Evolutionary conservation across 1,139 yeast genomes (phyloP).

Genomic region (Sugiyamaella pinicola): DNA sequence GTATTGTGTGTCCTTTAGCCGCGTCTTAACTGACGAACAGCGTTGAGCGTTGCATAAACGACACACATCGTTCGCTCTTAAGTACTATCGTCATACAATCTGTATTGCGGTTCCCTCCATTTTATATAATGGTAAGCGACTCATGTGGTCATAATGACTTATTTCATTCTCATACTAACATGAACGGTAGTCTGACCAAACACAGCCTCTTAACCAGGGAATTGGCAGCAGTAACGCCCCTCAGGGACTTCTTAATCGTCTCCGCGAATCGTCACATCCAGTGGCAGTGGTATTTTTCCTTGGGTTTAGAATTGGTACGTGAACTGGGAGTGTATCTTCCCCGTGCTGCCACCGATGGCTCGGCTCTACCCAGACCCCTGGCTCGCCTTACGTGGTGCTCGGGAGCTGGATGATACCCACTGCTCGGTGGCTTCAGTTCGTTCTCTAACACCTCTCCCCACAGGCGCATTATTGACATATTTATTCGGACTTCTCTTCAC

Average conservation of each 20-base stretch:
- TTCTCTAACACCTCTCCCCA: no score
- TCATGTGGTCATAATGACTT: neutral
- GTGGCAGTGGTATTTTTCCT: constrained; percentile 68
- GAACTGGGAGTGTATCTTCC: no score
- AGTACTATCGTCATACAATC: no score
- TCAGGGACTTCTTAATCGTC: constrained; percentile 43
- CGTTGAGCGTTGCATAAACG: neutral
- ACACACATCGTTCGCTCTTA: no score
- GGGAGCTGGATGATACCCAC: no score
- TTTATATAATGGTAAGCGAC: neutral
- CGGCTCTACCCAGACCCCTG: no score
- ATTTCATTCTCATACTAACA: neutral
- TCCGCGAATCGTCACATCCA: constrained; percentile 77
- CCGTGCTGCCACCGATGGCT: no score
- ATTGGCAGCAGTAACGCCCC: constrained; percentile 17
- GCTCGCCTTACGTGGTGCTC: no score
- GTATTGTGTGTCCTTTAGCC: neutral
- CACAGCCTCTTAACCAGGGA: constrained; percentile 18
- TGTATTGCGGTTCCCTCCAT: neutral
- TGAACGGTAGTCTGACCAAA: constrained; percentile 8
- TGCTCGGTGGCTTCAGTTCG: no score
- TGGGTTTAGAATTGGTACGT: constrained; percentile 56
- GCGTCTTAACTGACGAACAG: neutral
- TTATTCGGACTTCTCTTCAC: constrained; percentile 71
- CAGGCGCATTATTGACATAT: constrained; percentile 62